phyloP scores from a whole-genome alignment of 805 yeast species.

The Candida caryicola region DNA sequence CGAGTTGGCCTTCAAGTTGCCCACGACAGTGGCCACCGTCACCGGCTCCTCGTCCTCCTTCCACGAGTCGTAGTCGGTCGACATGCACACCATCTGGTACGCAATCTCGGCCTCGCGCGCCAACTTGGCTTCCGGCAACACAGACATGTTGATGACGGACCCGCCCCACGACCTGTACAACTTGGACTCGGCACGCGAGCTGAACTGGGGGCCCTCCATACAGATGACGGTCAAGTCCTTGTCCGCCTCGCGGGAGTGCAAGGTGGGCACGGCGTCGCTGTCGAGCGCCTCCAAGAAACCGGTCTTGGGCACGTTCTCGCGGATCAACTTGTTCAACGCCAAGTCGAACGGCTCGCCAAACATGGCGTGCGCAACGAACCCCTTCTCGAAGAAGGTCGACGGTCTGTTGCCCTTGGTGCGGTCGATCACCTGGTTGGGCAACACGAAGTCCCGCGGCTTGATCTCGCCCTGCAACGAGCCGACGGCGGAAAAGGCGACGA shows the following conservation, averaged over 20 bases:
- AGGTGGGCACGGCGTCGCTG: conserved; percentile 33
- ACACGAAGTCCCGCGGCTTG: conserved; percentile 92
- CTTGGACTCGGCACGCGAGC: conserved; percentile 93
- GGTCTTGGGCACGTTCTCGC: conserved; percentile 41
- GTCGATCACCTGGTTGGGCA: conserved; percentile 94
- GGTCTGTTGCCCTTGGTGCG: conserved; percentile 94
- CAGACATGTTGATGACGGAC: conserved; percentile 93
- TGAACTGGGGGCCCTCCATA: conserved; percentile 99
- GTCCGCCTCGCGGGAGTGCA: conserved; percentile 62
- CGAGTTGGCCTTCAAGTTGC: conserved; percentile 82
- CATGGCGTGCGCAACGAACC: conserved; percentile 95
- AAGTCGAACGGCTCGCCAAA: conserved; percentile 96
- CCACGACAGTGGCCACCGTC: conserved; percentile 95
- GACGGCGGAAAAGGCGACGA: conserved; percentile 92
- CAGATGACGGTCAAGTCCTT: conserved; percentile 84
- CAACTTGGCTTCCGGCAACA: conserved; percentile 93
- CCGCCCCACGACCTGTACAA: conserved; percentile 89
- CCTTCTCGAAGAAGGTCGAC: conserved; percentile 84
- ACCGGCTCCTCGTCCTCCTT: conserved; percentile 93
- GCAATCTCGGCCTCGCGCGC: conserved; percentile 97
- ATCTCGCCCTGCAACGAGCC: conserved; percentile 90
- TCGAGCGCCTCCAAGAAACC: conserved; percentile 57
- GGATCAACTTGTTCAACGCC: conserved; percentile 62
- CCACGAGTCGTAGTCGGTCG: conserved; percentile 99
- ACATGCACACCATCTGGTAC: conserved; percentile 98